A percentile compares a stretch with the other conserved stretches of the same genome.
phyloP scores from a whole-genome alignment of 768 basidiomycete genomes.

The Rhodotorula sphaerocarpa region DNA sequence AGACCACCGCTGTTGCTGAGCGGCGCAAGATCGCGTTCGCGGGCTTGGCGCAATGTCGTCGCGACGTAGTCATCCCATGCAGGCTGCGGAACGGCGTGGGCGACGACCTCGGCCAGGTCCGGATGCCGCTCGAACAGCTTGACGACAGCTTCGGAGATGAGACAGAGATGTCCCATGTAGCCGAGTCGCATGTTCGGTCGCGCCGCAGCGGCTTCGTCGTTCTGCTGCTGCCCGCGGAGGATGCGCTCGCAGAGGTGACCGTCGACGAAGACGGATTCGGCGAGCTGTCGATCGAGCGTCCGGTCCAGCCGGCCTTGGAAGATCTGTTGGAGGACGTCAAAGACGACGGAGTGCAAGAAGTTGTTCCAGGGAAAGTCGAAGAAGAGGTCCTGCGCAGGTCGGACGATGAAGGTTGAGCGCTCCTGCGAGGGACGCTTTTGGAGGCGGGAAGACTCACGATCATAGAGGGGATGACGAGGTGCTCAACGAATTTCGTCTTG shows the following conservation, averaged over 20 bases:
- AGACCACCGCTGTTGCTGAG: slow-evolving; percentile 57
- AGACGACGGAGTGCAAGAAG: slow-evolving; percentile 90
- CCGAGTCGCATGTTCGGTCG: slow-evolving; percentile 52
- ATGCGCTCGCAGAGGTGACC: slow-evolving; percentile 74
- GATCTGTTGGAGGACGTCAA: slow-evolving; percentile 91
- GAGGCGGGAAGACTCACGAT: slow-evolving; percentile 52
- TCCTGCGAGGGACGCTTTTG: not conserved
- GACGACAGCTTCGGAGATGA: slow-evolving; percentile 91
- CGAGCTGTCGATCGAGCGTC: slow-evolving; percentile 76
- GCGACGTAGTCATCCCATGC: slow-evolving; percentile 86
- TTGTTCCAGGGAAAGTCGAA: slow-evolving; percentile 97
- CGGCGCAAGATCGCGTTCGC: slow-evolving; percentile 65
- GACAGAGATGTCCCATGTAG: slow-evolving; percentile 92
- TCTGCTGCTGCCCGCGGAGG: slow-evolving; percentile 70
- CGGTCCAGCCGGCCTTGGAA: slow-evolving; percentile 75
- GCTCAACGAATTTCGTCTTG: slow-evolving; percentile 68
- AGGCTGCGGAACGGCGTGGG: slow-evolving; percentile 60
- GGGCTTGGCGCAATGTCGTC: slow-evolving; percentile 76
- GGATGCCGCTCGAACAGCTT: slow-evolving; percentile 82
- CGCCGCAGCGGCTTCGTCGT: slow-evolving; percentile 56
- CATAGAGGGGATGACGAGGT: slow-evolving; percentile 63
- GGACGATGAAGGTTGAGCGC: not conserved
- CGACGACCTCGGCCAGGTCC: slow-evolving; percentile 58
- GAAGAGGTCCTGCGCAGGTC: slow-evolving; percentile 65
- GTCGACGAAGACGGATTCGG: slow-evolving; percentile 75